phyloP scores from a whole-genome alignment of 805 yeast genomes.

The Pichia scutulata region DNA sequence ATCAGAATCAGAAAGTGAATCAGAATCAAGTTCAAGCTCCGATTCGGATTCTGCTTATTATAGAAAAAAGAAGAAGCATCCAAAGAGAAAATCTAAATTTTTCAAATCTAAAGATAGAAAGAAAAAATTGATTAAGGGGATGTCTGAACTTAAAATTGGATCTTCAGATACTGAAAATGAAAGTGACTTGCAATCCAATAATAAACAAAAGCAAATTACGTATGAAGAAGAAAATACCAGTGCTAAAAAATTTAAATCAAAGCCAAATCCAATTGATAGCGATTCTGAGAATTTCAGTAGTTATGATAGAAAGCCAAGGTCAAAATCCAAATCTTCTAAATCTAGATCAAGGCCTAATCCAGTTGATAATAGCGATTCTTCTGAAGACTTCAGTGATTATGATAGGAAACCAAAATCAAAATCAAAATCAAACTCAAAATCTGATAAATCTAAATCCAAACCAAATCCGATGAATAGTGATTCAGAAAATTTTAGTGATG shows the following conservation, averaged over 20 bases:
- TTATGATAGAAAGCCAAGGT: neutral
- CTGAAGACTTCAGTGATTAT: neutral
- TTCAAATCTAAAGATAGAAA: too few relatives aligned
- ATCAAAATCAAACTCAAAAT: neutral
- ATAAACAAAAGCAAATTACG: neutral
- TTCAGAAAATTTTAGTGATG: neutral
- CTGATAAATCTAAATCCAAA: neutral
- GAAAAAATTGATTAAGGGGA: too few relatives aligned
- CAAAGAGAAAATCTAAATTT: neutral
- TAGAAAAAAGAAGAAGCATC: neutral
- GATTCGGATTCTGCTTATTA: neutral
- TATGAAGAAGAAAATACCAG: neutral
- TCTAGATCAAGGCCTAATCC: neutral
- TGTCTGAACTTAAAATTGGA: too few relatives aligned
- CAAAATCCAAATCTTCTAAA: constrained; percentile 1
- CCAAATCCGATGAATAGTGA: neutral
- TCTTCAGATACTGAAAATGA: neutral
- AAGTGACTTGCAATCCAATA: neutral
- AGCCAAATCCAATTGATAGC: neutral
- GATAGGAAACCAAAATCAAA: neutral
- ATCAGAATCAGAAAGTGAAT: neutral
- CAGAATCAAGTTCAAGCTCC: neutral
- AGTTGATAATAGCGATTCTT: too few relatives aligned
- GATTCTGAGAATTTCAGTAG: neutral
- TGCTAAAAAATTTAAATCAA: too few relatives aligned